These are phyloP conservation scores for Phanerodontia chrysosporium DNA, from an alignment of 768 basidiomycete genomes.

Conservation along the genomic window DNA sequence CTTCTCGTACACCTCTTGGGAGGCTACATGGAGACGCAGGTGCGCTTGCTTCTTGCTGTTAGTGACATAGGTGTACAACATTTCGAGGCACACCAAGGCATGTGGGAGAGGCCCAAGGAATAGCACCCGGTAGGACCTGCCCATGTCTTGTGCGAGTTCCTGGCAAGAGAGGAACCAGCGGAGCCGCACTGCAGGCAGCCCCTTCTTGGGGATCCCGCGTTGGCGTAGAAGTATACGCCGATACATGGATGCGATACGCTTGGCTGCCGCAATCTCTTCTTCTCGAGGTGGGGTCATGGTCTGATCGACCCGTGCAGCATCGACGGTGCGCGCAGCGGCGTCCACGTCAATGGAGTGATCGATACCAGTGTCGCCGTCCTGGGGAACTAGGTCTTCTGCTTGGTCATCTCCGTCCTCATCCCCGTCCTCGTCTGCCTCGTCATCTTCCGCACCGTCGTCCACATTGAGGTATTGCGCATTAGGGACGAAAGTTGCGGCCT, in stretches of 20 bases:
- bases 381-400: not conserved
- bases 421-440: not conserved
- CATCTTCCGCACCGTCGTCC: not conserved
- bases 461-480: not conserved
- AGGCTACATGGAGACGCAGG: not conserved
- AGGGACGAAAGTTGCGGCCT: not conserved
- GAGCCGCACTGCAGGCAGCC: not conserved
- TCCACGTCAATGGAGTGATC: slow-evolving; percentile 7
- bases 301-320: slow-evolving; percentile 5
- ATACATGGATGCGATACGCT: not conserved
- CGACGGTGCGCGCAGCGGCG: slow-evolving; percentile 7
- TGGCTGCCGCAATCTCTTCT: slow-evolving; percentile 10
- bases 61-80: not conserved
- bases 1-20: slow-evolving; percentile 12
- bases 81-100: slow-evolving; percentile 8
- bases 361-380: slow-evolving; percentile 4
- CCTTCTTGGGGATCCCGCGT: slow-evolving; percentile 4
- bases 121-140: not conserved
- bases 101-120: slow-evolving; percentile 14
- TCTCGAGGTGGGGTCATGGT: slow-evolving; percentile 1
- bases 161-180: slow-evolving; percentile 7
- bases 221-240: not conserved
- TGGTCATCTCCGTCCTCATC: slow-evolving; percentile 2
- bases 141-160: not conserved
- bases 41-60: slow-evolving; percentile 4